These are phyloP conservation scores for Suhomyces panamericanus DNA, from an alignment of 1,139 yeast species.

Conservation along the genomic window DNA sequence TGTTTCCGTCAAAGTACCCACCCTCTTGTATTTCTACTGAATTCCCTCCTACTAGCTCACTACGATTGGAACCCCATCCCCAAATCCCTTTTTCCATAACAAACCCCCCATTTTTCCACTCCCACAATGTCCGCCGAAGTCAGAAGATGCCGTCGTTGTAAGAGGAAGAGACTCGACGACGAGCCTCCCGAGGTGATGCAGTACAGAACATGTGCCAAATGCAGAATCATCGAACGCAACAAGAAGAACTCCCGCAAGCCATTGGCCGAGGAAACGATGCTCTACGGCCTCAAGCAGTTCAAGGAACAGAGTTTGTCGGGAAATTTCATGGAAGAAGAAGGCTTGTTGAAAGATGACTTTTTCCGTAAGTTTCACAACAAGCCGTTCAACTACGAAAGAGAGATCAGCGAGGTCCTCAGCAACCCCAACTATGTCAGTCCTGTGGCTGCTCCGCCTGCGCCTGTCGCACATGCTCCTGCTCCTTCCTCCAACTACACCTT, in stretches of 20 bases:
- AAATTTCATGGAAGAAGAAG: conserved; percentile 44
- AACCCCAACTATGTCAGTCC: conserved; percentile 19
- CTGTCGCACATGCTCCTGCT: conserved; percentile 10
- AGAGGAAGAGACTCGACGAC: conserved; percentile 56
- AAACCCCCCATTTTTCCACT: no score
- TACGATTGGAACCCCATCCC: no score
- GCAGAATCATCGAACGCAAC: conserved; percentile 56
- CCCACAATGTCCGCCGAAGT: conserved; percentile 17
- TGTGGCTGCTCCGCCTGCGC: conserved; percentile 7
- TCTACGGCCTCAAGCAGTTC: conserved; percentile 49
- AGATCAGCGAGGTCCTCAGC: conserved; percentile 17
- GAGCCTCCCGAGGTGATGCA: conserved; percentile 61
- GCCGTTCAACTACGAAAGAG: conserved; percentile 20
- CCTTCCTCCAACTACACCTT: conserved; percentile 13
- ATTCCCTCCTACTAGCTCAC: no score
- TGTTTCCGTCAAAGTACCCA: no score
- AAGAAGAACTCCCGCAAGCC: conserved; percentile 49
- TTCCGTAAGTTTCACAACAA: conserved; percentile 20
- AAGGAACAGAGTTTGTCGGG: conserved; percentile 43
- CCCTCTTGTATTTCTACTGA: no score
- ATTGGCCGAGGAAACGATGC: conserved; percentile 51
- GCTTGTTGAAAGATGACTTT: conserved; percentile 20
- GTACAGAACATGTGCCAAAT: conserved; percentile 60
- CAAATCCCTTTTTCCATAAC: neutral
- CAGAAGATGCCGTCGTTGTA: conserved; percentile 60